Percentiles rank a stretch among this genome's conserved stretches.
Conservation (phyloP, 2,329 filamentous ascomycete genomes). For the Aspergillus phoenicis region DNA sequence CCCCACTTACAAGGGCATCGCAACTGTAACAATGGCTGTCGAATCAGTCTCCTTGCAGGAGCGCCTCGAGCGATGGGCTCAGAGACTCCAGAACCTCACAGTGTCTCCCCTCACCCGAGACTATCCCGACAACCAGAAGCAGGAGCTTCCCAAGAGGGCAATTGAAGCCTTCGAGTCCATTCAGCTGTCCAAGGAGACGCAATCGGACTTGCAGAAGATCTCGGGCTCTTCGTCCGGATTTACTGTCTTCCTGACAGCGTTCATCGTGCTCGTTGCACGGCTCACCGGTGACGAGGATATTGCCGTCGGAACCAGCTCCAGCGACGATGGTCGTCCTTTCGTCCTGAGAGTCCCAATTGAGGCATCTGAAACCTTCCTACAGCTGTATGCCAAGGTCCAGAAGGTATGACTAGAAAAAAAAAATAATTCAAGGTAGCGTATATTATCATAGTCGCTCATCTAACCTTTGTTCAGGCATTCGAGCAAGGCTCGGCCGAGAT, state of each 20-base stretch:
- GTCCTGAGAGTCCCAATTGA: slow-evolving; percentile 48
- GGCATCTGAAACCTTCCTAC: slow-evolving; percentile 43
- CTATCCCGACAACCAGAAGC: slow-evolving; percentile 44
- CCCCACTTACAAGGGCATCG: slow-evolving; percentile 14
- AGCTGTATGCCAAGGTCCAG: slow-evolving; percentile 44
- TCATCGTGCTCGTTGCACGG: slow-evolving; percentile 48
- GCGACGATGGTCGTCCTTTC: slow-evolving; percentile 49
- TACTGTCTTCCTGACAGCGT: slow-evolving; percentile 47
- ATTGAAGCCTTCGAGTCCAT: slow-evolving; percentile 49
- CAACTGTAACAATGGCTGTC: slow-evolving; percentile 36
- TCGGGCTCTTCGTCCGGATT: slow-evolving; percentile 39
- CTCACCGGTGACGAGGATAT: slow-evolving; percentile 55
- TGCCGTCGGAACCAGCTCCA: slow-evolving; percentile 48
- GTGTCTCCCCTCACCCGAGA: slow-evolving; percentile 49
- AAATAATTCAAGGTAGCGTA: not conserved
- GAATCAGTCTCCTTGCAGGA: slow-evolving; percentile 39
- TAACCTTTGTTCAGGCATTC: slow-evolving; percentile 36
- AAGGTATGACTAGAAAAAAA: slow-evolving; percentile 31
- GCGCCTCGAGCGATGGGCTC: slow-evolving; percentile 46
- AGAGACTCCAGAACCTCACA: slow-evolving; percentile 45
- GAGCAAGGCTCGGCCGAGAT: slow-evolving; percentile 45
- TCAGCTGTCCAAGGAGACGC: slow-evolving; percentile 38
- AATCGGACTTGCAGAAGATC: slow-evolving; percentile 44
- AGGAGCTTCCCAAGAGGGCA: slow-evolving; percentile 39
- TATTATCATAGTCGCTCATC: not conserved